Conservation (phyloP, 1,139 yeast genomes). For the Blastobotrys indianensis region DNA sequence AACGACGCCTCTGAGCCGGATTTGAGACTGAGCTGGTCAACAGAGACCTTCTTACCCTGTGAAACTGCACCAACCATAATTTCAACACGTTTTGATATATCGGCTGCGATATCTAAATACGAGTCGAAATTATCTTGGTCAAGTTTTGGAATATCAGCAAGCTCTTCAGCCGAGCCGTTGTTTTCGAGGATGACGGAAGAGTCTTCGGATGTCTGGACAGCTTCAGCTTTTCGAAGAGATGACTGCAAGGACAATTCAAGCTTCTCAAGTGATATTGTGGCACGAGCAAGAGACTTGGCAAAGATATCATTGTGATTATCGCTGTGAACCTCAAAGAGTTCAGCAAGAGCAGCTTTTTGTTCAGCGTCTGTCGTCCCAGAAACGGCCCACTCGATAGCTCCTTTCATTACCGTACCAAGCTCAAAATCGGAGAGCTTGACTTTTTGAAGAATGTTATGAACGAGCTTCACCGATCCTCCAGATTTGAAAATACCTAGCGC, state of each 20-base stretch:
- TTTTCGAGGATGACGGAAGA: background rate
- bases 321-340: slow-evolving; percentile 18
- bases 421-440: slow-evolving; percentile 21
- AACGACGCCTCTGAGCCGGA: slow-evolving; percentile 25
- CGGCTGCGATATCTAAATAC: slow-evolving; percentile 5
- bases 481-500: slow-evolving; percentile 22
- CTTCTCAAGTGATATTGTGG: slow-evolving; percentile 43
- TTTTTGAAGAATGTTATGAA: slow-evolving; percentile 25
- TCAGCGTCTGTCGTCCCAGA: slow-evolving; percentile 8
- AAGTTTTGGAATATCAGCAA: background rate
- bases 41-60: slow-evolving; percentile 13
- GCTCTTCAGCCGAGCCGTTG: background rate
- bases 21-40: slow-evolving; percentile 16
- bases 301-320: slow-evolving; percentile 35
- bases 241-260: slow-evolving; percentile 68
- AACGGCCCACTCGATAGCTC: slow-evolving; percentile 12
- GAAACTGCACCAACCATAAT: background rate
- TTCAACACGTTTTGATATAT: background rate
- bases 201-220: background rate
- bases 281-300: slow-evolving; percentile 36
- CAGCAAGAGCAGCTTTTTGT: slow-evolving; percentile 13
- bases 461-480: slow-evolving; percentile 21
- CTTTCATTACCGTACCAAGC: slow-evolving; percentile 14
- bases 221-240: slow-evolving; percentile 35
- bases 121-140: background rate